phyloP scores from a whole-genome alignment of 1,284 basidiomycete genomes.

The Calocybe gambosa region DNA sequence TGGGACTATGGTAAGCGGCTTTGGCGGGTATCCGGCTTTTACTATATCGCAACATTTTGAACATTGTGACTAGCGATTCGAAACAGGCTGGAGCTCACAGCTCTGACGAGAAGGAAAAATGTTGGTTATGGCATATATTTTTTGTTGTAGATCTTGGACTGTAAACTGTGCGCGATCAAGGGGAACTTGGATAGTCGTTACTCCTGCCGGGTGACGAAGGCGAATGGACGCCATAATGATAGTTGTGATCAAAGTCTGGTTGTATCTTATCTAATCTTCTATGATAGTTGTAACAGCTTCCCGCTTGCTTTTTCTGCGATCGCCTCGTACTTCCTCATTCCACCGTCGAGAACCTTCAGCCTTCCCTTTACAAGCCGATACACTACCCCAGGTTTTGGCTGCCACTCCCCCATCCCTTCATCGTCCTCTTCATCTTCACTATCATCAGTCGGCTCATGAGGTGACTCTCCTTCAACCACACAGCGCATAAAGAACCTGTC shows the following conservation, averaged over 20 bases:
- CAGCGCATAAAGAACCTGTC: constrained; percentile 44
- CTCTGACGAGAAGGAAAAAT: constrained; percentile 75
- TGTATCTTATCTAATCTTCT: constrained; percentile 10
- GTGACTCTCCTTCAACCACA: constrained; percentile 33
- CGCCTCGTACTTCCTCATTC: constrained; percentile 19
- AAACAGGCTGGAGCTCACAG: constrained; percentile 40
- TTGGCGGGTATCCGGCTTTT: constrained; percentile 82
- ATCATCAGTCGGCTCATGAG: constrained; percentile 17
- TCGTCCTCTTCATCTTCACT: constrained; percentile 27
- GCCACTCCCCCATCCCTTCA: constrained; percentile 17
- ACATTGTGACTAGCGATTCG: background rate
- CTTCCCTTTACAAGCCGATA: constrained; percentile 31
- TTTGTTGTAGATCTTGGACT: constrained; percentile 67
- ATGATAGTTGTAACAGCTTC: constrained; percentile 5
- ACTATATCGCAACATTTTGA: constrained; percentile 40
- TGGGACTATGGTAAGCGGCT: constrained; percentile 61
- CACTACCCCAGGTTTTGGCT: constrained; percentile 25
- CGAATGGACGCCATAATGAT: constrained; percentile 58
- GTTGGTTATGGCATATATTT: constrained; percentile 59
- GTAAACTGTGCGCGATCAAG: constrained; percentile 53
- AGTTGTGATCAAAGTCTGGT: background rate
- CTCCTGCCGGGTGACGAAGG: constrained; percentile 75
- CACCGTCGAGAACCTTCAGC: constrained; percentile 27
- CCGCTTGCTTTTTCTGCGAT: constrained; percentile 19
- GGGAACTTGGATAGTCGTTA: constrained; percentile 66